A percentile compares a stretch with the other conserved stretches of the same genome.
phyloP scores from a whole-genome alignment of 2,329 filamentous ascomycete species.

The Neopestalotiopsis rosae region DNA sequence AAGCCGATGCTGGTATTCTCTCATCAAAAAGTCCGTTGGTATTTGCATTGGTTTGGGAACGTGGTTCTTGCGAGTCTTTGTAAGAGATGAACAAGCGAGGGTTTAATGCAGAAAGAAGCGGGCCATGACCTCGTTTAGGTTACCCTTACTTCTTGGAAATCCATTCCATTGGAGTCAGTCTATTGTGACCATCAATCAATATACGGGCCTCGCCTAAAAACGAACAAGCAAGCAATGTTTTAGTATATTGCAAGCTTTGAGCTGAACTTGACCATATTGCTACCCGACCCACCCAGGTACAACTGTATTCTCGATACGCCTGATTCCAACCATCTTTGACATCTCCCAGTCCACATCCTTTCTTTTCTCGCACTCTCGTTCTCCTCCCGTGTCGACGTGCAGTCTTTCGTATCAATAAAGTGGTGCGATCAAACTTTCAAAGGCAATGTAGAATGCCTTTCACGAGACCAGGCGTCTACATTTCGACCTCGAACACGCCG shows the following conservation, averaged over 20 bases:
- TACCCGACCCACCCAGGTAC: not conserved
- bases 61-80: not conserved
- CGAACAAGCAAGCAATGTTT: not conserved
- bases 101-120: not conserved
- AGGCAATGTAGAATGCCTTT: not conserved
- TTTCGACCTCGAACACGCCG: not conserved
- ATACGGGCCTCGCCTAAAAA: not conserved
- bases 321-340: not conserved
- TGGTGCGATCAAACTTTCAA: not conserved
- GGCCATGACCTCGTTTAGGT: not conserved
- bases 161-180: not conserved
- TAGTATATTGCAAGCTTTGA: not conserved
- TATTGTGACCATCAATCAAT: not conserved
- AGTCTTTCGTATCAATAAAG: not conserved
- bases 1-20: not conserved
- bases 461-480: not conserved
- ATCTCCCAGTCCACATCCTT: not conserved
- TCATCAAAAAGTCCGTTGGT: not conserved
- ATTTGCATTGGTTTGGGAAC: not conserved
- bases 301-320: not conserved
- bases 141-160: not conserved
- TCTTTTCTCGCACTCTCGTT: not conserved
- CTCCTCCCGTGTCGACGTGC: not conserved
- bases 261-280: not conserved
- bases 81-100: not conserved